A percentile compares a stretch with the other conserved stretches of the same genome.
phyloP scores from a whole-genome alignment of 768 basidiomycete genomes.

The Leccinum fibrillosum region DNA sequence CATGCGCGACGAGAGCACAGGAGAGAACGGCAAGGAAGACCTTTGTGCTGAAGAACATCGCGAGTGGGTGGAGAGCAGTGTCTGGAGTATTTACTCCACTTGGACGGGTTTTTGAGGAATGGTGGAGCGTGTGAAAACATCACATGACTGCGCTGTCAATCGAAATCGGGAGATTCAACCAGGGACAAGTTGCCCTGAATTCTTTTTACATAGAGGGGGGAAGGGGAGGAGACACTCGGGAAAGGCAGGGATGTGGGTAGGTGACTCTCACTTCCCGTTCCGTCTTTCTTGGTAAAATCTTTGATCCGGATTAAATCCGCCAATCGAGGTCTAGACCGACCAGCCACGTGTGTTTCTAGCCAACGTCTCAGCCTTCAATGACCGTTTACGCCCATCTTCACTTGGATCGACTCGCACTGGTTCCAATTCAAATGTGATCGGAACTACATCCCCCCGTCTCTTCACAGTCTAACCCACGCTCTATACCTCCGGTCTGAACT shows the following conservation, averaged over 20 bases:
- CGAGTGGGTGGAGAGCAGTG: not conserved
- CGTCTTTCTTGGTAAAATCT: no score
- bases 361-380: no score
- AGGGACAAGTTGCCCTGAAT: no score
- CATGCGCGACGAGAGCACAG: slow-evolving; percentile 17
- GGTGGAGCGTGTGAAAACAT: slow-evolving; percentile 10
- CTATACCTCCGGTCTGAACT: slow-evolving; percentile 10
- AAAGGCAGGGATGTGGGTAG: no score
- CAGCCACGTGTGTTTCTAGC: no score
- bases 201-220: no score
- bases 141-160: not conserved
- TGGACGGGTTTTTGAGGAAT: slow-evolving; percentile 13
- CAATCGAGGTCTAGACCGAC: no score
- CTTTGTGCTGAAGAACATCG: slow-evolving; percentile 22
- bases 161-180: no score
- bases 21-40: slow-evolving; percentile 14
- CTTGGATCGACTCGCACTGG: slow-evolving; percentile 1
- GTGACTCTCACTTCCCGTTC: not conserved
- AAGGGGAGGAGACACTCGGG: no score
- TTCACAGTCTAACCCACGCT: not conserved
- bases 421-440: slow-evolving; percentile 23
- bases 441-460: not conserved
- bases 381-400: no score
- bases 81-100: not conserved
- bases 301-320: not conserved